Conservation (phyloP, 2,329 filamentous ascomycete species). For the Botrytis elliptica region DNA sequence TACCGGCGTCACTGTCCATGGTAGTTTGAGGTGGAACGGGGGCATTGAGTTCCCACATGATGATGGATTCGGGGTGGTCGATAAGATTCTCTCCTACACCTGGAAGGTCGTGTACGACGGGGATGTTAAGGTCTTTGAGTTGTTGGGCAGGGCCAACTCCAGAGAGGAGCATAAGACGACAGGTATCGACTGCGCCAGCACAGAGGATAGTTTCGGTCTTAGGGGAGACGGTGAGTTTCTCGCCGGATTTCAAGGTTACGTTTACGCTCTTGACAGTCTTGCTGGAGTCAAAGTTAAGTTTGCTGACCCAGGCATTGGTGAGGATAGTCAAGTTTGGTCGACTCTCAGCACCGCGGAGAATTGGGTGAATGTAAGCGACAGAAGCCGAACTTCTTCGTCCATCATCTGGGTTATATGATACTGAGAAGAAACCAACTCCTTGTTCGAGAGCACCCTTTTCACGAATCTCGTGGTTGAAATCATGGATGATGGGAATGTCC, state of each 20-base stretch:
- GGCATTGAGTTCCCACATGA: slow-evolving; percentile 52
- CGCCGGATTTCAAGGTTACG: slow-evolving; percentile 57
- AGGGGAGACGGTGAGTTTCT: slow-evolving; percentile 56
- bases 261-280: slow-evolving; percentile 72
- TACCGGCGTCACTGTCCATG: slow-evolving; percentile 53
- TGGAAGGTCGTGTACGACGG: slow-evolving; percentile 37
- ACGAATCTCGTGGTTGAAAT: slow-evolving; percentile 85
- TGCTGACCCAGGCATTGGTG: slow-evolving; percentile 84
- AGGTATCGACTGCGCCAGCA: slow-evolving; percentile 42
- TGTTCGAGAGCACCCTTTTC: slow-evolving; percentile 69
- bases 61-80: slow-evolving; percentile 41
- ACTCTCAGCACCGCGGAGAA: slow-evolving; percentile 78
- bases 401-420: slow-evolving; percentile 88
- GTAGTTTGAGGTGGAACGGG: slow-evolving; percentile 42
- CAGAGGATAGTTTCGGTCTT: slow-evolving; percentile 66
- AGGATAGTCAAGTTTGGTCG: slow-evolving; percentile 81
- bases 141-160: slow-evolving; percentile 41
- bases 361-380: slow-evolving; percentile 90
- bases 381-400: slow-evolving; percentile 81
- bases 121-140: slow-evolving; percentile 38
- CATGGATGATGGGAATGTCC: slow-evolving; percentile 74
- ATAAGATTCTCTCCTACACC: slow-evolving; percentile 42
- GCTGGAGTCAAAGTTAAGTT: slow-evolving; percentile 65
- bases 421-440: slow-evolving; percentile 85
- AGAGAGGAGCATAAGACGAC: slow-evolving; percentile 43